These are phyloP conservation scores for Lactifluus piperatus DNA, from an alignment of 768 basidiomycete genomes.

Conservation along the genomic window DNA sequence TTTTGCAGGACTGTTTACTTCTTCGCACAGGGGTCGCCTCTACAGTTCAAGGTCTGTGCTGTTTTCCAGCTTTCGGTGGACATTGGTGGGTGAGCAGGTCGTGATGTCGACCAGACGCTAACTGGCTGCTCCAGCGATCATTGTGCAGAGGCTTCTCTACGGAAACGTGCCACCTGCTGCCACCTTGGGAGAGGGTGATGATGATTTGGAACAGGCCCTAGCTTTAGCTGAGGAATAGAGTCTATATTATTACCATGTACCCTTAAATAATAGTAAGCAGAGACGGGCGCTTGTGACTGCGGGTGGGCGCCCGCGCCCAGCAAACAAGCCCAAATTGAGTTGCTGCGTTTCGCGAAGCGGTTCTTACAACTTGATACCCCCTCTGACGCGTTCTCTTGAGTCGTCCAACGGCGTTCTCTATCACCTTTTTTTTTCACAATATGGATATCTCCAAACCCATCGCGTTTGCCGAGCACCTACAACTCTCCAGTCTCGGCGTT, in stretches of 20 bases:
- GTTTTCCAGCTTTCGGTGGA: conserved; percentile 80
- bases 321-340: conserved; percentile 21
- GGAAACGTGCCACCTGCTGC: conserved; percentile 58
- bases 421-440: not conserved
- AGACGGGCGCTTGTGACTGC: not conserved
- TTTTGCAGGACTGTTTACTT: conserved; percentile 63
- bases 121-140: conserved; percentile 43
- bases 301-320: not conserved
- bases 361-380: not conserved
- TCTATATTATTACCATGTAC: not conserved
- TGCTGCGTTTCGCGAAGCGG: not conserved
- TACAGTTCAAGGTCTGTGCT: conserved; percentile 79
- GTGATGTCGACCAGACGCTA: not conserved
- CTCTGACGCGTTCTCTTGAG: conserved; percentile 11
- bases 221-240: conserved; percentile 51
- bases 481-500: conserved; percentile 91
- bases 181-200: conserved; percentile 45
- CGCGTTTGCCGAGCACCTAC: conserved; percentile 82
- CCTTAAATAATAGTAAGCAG: not conserved
- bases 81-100: conserved; percentile 41
- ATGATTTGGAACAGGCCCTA: conserved; percentile 69
- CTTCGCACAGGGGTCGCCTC: conserved; percentile 58
- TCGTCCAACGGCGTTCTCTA: conserved; percentile 10
- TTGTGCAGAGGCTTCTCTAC: conserved; percentile 65
- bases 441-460: conserved; percentile 59